A percentile compares a stretch with the other conserved stretches of the same genome.
phyloP scores from a whole-genome alignment of 202 grass and related monocot genomes.

The Dendrocalamus latiflorus region DNA sequence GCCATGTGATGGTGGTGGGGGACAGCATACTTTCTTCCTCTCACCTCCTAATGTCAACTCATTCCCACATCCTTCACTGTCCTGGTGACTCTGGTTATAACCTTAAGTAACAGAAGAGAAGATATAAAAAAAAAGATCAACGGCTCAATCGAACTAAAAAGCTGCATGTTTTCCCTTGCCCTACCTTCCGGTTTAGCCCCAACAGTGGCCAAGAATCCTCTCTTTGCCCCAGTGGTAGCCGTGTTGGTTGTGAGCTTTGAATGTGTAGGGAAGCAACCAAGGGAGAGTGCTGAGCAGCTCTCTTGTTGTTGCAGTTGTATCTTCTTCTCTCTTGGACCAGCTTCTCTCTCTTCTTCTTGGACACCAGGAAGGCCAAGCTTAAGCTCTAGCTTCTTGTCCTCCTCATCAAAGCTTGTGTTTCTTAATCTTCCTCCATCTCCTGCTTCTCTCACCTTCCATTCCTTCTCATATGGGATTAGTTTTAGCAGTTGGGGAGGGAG shows the following conservation, averaged over 20 bases:
- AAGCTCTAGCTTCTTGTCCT: constrained; percentile 60
- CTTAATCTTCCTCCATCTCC: not conserved
- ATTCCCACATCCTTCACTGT: constrained; percentile 23
- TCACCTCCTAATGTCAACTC: constrained; percentile 30
- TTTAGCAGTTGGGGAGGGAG: constrained; percentile 51
- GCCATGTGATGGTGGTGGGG: constrained; percentile 27
- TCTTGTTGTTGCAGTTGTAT: constrained; percentile 29
- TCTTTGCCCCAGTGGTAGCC: constrained; percentile 45
- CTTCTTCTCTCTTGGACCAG: constrained; percentile 4
- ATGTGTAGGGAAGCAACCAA: constrained; percentile 37
- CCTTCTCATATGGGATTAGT: constrained; percentile 63
- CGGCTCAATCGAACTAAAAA: not conserved
- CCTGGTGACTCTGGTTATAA: constrained; percentile 8
- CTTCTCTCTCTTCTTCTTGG: not conserved
- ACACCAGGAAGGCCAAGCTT: constrained; percentile 70
- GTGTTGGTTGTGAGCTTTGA: constrained; percentile 27
- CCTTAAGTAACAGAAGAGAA: not conserved
- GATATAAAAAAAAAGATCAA: not conserved
- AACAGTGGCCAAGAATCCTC: constrained; percentile 47
- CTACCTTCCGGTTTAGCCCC: constrained; percentile 57
- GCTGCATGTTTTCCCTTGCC: not conserved
- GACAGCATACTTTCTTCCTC: constrained; percentile 50
- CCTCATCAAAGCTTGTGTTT: constrained; percentile 8
- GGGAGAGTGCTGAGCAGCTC: constrained; percentile 41
- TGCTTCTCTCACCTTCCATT: constrained; percentile 34